Evolutionary conservation across 2,329 filamentous ascomycete genomes (phyloP).

Genomic region (Metarhizium album): DNA sequence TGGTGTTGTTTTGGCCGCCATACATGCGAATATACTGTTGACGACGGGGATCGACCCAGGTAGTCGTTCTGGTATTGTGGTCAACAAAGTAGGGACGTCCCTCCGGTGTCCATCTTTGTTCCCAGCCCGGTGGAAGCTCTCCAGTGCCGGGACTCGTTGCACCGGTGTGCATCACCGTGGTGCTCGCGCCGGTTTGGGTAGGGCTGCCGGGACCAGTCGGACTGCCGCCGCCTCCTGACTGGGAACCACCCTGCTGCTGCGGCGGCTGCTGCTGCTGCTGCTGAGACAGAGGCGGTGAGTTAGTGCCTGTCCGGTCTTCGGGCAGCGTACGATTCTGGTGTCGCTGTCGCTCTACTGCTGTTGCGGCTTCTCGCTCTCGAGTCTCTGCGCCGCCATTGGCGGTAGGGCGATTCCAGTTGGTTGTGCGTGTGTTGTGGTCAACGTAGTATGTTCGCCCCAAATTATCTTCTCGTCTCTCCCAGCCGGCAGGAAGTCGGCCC

Average conservation of each 20-base stretch:
- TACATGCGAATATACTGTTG: constrained; percentile 99
- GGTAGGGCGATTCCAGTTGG: constrained; percentile 88
- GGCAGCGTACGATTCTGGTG: constrained; percentile 94
- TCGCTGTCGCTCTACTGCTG: constrained; percentile 81
- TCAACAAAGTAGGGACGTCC: constrained; percentile 95
- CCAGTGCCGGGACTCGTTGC: constrained; percentile 87
- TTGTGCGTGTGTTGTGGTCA: constrained; percentile 92
- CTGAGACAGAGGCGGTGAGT: constrained; percentile 66
- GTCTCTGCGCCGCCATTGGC: constrained; percentile 62
- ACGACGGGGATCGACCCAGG: constrained; percentile 93
- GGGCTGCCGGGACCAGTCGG: constrained; percentile 14
- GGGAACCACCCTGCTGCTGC: constrained; percentile 32
- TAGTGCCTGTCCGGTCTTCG: constrained; percentile 88
- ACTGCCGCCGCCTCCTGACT: constrained; percentile 24
- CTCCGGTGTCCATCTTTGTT: constrained; percentile 91
- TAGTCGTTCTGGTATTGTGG: constrained; percentile 95
- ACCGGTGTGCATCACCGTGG: constrained; percentile 89
- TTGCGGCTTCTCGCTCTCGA: constrained; percentile 78
- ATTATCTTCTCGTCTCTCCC: constrained; percentile 94
- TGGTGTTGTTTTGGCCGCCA: constrained; percentile 71
- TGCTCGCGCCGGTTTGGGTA: constrained; percentile 33
- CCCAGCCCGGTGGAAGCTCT: constrained; percentile 91
- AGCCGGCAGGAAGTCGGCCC: constrained; percentile 81
- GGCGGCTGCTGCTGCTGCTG: constrained; percentile 38
- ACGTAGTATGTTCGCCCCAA: constrained; percentile 95